Conservation (phyloP, 1,284 basidiomycete genomes). For the Hypsizygus ulmarius region DNA sequence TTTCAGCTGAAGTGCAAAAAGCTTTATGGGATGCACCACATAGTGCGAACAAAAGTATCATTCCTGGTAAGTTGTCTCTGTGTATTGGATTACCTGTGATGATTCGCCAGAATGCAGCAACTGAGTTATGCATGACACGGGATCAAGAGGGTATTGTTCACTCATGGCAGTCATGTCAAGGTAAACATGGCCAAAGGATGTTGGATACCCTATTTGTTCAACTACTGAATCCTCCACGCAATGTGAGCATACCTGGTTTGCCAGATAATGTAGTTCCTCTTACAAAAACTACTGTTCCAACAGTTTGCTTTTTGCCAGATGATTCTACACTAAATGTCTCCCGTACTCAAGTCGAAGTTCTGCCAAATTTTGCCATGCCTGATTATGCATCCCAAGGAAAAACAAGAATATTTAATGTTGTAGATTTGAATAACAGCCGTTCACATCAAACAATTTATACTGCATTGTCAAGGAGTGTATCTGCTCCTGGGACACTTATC, state of each 20-base stretch:
- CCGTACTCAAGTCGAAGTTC: conserved; percentile 31
- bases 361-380: conserved; percentile 32
- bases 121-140: conserved; percentile 31
- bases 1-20: conserved; percentile 12
- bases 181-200: conserved; percentile 11
- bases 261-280: conserved; percentile 40
- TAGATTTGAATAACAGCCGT: conserved; percentile 28
- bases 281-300: conserved; percentile 12
- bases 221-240: conserved; percentile 22
- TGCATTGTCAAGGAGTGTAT: conserved; percentile 22
- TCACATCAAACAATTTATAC: conserved; percentile 26
- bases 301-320: conserved; percentile 26
- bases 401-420: conserved; percentile 23
- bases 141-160: conserved; percentile 30
- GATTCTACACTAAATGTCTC: conserved; percentile 22
- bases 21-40: conserved; percentile 20
- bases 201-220: conserved; percentile 37
- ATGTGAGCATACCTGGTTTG: conserved; percentile 32
- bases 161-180: conserved; percentile 20
- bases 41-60: conserved; percentile 12
- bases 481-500: conserved; percentile 8
- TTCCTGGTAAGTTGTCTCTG: conserved; percentile 26
- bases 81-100: conserved; percentile 34
- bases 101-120: conserved; percentile 28
- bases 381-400: conserved; percentile 31